Base-by-base conservation (phyloP, 257 asterid species). In the Fraxinus americana region DNA sequence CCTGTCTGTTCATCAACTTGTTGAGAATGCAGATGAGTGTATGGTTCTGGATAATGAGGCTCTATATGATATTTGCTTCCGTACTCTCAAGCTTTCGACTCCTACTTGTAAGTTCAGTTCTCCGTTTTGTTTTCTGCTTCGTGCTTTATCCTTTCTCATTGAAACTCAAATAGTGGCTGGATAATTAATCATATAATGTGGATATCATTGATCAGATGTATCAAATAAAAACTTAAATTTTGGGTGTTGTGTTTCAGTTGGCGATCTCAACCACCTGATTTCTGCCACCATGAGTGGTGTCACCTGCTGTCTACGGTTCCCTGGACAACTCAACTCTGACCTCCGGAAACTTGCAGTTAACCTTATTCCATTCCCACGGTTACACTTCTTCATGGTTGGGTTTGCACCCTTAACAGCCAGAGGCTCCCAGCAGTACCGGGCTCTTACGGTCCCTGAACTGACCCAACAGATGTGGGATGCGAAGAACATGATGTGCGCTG, bases 251-350 rank as follows among this genome's bases (percentile, higher is more conserved):
- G 54, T 79, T 70, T 71, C 85, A 88, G 92, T 88, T 78, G 90
- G 92, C 30, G 92, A 88, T 83, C 92, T 88, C 82, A 88, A 88
- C 86, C 90, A 86, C 86, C 80, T 88, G 74, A 88, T 86, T 65
- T 88, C 91, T 11, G 89, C 85, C 57, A 88, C 90, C 36, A 88
- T 88, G 91, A 88, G 91, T 70, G 92, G 92, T 72, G 87, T 88
- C 81, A 88, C 92, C 2, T 88, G 92, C 39, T 88, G 92, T 66
- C 92, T 88, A 50, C 87, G 90, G 3, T 88, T 86, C 84, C 92
- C 89, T 4, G 90, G 92, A 1, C 89, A 88, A 71, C 88, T 88
- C 2, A 86, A 88, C 78, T 86, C 90, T 12, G 92, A 86, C 82
- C 84, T 86, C 8, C 79, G 92, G 70, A 86, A 86, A 71, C 88